Evolutionary conservation across 202 grass and related monocot genomes (phyloP), one percentile per base, ranked within the genome.

Genomic region (Digitaria exilis): DNA sequence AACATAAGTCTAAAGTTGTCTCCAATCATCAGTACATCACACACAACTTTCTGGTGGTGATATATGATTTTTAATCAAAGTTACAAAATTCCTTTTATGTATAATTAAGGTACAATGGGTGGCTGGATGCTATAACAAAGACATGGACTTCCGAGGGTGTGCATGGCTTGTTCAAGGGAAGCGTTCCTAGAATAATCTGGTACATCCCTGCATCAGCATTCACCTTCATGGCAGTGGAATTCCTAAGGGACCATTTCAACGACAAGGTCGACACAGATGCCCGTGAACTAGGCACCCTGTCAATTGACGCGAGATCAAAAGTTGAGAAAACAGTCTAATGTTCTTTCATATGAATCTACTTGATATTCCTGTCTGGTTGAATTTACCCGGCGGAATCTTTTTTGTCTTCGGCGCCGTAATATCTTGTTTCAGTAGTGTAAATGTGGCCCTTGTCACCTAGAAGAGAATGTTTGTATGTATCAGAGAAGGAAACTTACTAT

Each of bases 151-250:
- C 56, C 4, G 96, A 98, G 81, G 96, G 96, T 87, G 81, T 87
- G 57, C 81, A 71, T 58, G 96, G 96, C 84, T 76, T 95, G 80
- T 95, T 95, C 87, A 97, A 82, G 87, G 92, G 95, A 54, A 97
- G 95, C 24, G 68, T 95, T 32, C 90, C 95, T 5, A 93, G 96
- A 85, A 86, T 94, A 77, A 90, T 86, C 58, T 96, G 96, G 96
- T 94, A 98, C 39, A 74, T 98, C 35, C 93, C 87, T 26, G 91
- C 93, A 71, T 98, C 96, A 24, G 93, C 93, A 30, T 81, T 98
- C 80, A 98, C 89, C 45, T 95, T 95, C 79, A 95, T 98, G 96
- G 85, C 87, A 28, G 90, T 98, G 65, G 91, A 95, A 74, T 95
- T 94, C 87, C 90, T 94, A n/a, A 88, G 93, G 63, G 89, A 92